Conservation (phyloP, 805 yeast species). For the Tetrapisispora nanseiensis region DNA sequence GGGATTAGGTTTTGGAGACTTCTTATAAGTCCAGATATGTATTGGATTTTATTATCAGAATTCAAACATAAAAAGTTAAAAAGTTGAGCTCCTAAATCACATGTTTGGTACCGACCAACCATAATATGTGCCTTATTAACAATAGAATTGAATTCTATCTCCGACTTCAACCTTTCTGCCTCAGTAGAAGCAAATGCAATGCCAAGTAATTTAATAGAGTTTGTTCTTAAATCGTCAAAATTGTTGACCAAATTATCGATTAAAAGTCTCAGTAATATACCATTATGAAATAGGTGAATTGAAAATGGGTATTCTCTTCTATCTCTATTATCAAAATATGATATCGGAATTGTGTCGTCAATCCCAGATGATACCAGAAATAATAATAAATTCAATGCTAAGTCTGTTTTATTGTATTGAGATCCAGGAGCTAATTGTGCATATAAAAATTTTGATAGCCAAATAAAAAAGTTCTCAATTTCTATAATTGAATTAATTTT, state of each 20-base stretch:
- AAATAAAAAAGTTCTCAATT: conserved; percentile 33
- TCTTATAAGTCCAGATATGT: conserved; percentile 27
- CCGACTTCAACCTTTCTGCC: background rate
- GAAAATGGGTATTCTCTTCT: conserved; percentile 42
- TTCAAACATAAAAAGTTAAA: conserved; percentile 41
- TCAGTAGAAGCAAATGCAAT: conserved; percentile 23
- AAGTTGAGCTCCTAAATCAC: conserved; percentile 72
- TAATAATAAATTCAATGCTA: conserved; percentile 40
- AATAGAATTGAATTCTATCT: conserved; percentile 9
- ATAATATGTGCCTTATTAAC: conserved; percentile 26
- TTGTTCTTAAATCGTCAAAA: conserved; percentile 65
- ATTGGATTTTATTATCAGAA: conserved; percentile 22
- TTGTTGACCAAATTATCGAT: conserved; percentile 57
- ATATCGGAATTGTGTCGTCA: conserved; percentile 36
- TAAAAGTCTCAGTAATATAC: conserved; percentile 37
- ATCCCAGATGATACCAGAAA: conserved; percentile 46
- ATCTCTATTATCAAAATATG: conserved; percentile 33
- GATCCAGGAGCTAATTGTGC: conserved; percentile 43
- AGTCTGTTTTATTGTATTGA: conserved; percentile 43
- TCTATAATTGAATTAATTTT: conserved; percentile 24
- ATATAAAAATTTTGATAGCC: conserved; percentile 32
- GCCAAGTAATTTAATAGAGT: conserved; percentile 38
- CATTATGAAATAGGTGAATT: conserved; percentile 33
- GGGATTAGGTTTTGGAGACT: conserved; percentile 29
- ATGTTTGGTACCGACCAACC: conserved; percentile 43